Percentiles rank a stretch among this genome's conserved stretches.
Evolutionary conservation across 257 asterid genomes (phyloP).

Genomic region (Avicennia marina): DNA sequence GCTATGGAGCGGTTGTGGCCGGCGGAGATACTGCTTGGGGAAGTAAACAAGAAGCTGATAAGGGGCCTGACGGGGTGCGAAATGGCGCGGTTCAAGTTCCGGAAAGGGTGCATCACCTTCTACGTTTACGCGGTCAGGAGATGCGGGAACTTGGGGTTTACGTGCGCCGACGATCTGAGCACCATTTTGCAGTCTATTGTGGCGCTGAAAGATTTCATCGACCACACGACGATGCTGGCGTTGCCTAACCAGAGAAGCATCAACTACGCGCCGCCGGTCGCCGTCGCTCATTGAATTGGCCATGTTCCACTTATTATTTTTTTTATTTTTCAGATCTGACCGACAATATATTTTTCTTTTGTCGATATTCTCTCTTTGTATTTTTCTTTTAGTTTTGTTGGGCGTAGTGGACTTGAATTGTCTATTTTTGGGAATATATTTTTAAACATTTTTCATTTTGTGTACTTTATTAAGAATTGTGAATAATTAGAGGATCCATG

Average conservation of each 20-base stretch:
- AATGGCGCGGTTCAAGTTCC: constrained; percentile 83
- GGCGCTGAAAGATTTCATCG: constrained; percentile 84
- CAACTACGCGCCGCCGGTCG: constrained; percentile 47
- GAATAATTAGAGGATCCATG: no score
- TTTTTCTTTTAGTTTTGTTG: no score
- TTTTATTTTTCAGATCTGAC: no score
- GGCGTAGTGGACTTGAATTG: no score
- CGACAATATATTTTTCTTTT: no score
- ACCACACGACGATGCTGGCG: constrained; percentile 97
- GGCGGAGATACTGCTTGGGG: constrained; percentile 84
- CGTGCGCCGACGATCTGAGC: constrained; percentile 70
- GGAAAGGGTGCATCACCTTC: constrained; percentile 86
- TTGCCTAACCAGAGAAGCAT: constrained; percentile 86
- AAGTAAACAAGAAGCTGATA: constrained; percentile 76
- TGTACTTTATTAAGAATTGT: no score
- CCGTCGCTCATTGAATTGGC: constrained; percentile 52
- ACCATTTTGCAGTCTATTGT: constrained; percentile 61
- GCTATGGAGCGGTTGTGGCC: constrained; percentile 71
- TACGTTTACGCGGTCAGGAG: constrained; percentile 83
- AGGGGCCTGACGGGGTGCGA: constrained; percentile 65
- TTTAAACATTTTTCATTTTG: no score
- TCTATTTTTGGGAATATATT: no score
- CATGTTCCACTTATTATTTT: no score
- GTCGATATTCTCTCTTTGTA: no score
- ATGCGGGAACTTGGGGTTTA: constrained; percentile 51